These are phyloP conservation scores for Selenicereus undatus DNA, from an alignment of 148 eudicot species.

Conservation along the genomic window DNA sequence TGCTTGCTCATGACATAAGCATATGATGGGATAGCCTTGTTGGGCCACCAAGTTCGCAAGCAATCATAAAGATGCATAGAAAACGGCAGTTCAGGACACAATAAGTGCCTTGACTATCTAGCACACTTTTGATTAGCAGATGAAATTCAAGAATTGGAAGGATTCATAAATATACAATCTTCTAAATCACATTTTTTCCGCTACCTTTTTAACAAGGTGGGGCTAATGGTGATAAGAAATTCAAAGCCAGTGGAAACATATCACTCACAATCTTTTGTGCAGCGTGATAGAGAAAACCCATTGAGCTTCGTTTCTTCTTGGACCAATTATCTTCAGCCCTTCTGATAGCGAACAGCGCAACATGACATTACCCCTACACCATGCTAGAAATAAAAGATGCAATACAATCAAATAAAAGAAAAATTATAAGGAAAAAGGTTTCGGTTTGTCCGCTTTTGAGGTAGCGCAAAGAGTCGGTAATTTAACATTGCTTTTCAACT, in stretches of 20 bases:
- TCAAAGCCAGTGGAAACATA: constrained; percentile 8
- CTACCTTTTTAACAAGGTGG: neutral
- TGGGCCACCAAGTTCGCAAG: neutral
- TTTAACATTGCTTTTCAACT: neutral
- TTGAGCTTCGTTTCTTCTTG: constrained; percentile 25
- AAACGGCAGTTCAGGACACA: neutral
- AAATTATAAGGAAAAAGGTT: constrained; percentile 10
- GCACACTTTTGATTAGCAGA: no score
- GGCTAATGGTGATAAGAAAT: neutral
- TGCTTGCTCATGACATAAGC: neutral
- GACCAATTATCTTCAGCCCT: constrained; percentile 23
- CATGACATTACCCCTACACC: constrained; percentile 25
- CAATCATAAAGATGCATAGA: neutral
- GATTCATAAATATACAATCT: neutral
- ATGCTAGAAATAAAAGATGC: constrained; percentile 38
- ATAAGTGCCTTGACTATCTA: neutral
- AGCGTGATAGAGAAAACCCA: constrained; percentile 23
- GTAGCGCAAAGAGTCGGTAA: neutral
- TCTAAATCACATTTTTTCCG: neutral
- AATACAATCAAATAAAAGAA: constrained; percentile 6
- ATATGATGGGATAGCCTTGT: neutral
- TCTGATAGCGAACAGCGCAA: constrained; percentile 22
- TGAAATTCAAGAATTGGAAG: neutral
- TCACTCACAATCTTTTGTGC: constrained; percentile 53
- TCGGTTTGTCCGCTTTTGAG: neutral